Percentiles rank a stretch among this genome's conserved stretches.
Conservation (phyloP, 2,329 filamentous ascomycete species). For the Exophiala sp. region DNA sequence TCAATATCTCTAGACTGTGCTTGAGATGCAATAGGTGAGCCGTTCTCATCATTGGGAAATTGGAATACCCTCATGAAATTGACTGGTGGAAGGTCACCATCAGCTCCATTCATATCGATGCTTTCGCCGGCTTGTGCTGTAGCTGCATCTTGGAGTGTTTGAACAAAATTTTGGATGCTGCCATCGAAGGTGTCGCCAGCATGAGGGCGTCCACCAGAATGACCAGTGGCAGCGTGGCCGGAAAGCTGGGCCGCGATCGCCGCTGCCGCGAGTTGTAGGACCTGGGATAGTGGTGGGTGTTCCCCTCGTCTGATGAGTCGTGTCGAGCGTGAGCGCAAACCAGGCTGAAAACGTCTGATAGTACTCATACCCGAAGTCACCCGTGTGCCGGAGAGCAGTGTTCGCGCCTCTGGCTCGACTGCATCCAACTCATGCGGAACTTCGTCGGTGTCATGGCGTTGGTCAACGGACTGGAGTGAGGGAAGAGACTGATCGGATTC, state of each 20-base stretch:
- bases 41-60: constrained; percentile 51
- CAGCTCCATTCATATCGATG: constrained; percentile 34
- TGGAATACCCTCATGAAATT: constrained; percentile 66
- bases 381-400: constrained; percentile 31
- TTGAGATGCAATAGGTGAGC: constrained; percentile 28
- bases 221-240: constrained; percentile 51
- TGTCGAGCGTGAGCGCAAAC: constrained; percentile 49
- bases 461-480: constrained; percentile 37
- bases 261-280: constrained; percentile 58
- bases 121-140: constrained; percentile 48
- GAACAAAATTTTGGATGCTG: constrained; percentile 58
- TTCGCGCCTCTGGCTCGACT: constrained; percentile 36
- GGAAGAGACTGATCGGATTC: constrained; percentile 35
- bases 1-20: constrained; percentile 31
- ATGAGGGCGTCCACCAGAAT: constrained; percentile 51
- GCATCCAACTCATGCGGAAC: constrained; percentile 39
- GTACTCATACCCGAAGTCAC: constrained; percentile 32
- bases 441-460: constrained; percentile 38
- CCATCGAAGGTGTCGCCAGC: constrained; percentile 54
- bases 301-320: constrained; percentile 52
- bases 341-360: constrained; percentile 37
- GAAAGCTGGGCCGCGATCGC: constrained; percentile 61
- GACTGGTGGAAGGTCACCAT: constrained; percentile 49
- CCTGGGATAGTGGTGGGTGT: constrained; percentile 56
- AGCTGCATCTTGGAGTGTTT: constrained; percentile 58